Conservation (phyloP, 2,329 filamentous ascomycete genomes). For the Tetracladium maxilliforme region DNA sequence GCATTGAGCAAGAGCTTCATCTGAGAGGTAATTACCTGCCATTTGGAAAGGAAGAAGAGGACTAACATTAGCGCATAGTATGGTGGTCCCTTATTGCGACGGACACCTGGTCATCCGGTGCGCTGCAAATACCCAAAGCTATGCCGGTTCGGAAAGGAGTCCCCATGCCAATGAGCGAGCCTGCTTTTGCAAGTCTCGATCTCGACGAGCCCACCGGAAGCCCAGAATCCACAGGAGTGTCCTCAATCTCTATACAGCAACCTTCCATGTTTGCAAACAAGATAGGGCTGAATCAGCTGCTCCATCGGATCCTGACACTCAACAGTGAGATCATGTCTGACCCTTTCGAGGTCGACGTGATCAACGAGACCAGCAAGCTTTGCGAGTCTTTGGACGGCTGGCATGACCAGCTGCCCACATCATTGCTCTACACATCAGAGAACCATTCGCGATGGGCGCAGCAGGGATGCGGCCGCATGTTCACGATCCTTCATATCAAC, state of each 20-base stretch:
- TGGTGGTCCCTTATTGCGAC: conserved; percentile 10
- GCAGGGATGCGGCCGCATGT: conserved; percentile 23
- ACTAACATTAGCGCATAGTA: conserved; percentile 3
- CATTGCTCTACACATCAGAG: conserved; percentile 19
- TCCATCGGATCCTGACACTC: conserved; percentile 21
- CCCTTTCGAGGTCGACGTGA: conserved; percentile 10
- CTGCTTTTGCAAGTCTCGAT: too few species aligned
- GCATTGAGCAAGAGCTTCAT: conserved; percentile 8
- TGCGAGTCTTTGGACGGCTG: conserved; percentile 17
- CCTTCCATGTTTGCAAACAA: conserved; percentile 17
- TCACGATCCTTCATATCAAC: conserved; percentile 27
- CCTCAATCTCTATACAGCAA: conserved; percentile 8
- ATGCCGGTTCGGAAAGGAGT: conserved; percentile 7
- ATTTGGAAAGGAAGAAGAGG: too few species aligned
- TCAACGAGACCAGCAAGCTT: conserved; percentile 15
- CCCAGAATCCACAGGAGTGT: conserved; percentile 8
- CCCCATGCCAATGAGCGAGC: conserved; percentile 8
- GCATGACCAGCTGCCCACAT: conserved; percentile 16
- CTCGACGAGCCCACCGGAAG: too few species aligned
- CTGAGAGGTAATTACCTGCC: conserved; percentile 6
- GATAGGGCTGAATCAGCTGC: conserved; percentile 18
- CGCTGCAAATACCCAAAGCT: conserved; percentile 6
- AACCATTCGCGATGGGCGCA: conserved; percentile 21
- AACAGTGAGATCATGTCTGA: conserved; percentile 15
- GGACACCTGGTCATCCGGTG: conserved; percentile 9